Evolutionary conservation across 805 yeast genomes (phyloP), one percentile per base, ranked within the genome.

Genomic region (Saccharomyces paradoxus): DNA sequence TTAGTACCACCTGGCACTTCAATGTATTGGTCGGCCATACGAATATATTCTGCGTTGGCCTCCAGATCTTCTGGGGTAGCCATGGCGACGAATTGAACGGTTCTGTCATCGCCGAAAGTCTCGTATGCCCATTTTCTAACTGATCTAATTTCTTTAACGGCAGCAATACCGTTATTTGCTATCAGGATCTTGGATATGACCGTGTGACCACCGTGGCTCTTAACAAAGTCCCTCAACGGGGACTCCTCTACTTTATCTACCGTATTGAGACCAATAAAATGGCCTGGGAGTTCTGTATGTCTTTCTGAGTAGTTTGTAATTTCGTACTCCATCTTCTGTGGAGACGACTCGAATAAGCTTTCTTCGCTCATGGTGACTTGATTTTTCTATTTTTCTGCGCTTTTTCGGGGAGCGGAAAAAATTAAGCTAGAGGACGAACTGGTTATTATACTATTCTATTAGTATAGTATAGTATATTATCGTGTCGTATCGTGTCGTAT

Each of bases 1-100:
- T 95, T 95, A 54, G 99, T 94, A 54, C 99, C 99, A 68, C 99
- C 99, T 55, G 99, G 98, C 50, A 94, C 99, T 70, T 91, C 97
- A 57, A 94, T 89, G 68, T 87, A 92, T 74, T 92, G 97, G 72
- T 94, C 99, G 48, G 99, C 99, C 98, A 94, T 92, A 72, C 98
- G 82, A 68, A 94, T 89, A 72, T 94, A 94, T 71, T 94, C 99
- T 24, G 99, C 95, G 65, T 95, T 95, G 58, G 97, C 96, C 63
- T 81, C 90, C 63, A 94, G 76, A 77, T 94, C 99, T 72, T 94
- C 99, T n/a, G 99, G 99, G 22, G 99, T 94, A 56, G 99, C 98
- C 99, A 94, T 94, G 46, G 88, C 98, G 37, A 92, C 94, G 69
- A 94, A 95, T 64, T 88, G 89, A 60, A 94, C 87, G 54, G 96